These are phyloP conservation scores for Infundibulicybe gibba DNA, from an alignment of 768 basidiomycete genomes.

Conservation along the genomic window DNA sequence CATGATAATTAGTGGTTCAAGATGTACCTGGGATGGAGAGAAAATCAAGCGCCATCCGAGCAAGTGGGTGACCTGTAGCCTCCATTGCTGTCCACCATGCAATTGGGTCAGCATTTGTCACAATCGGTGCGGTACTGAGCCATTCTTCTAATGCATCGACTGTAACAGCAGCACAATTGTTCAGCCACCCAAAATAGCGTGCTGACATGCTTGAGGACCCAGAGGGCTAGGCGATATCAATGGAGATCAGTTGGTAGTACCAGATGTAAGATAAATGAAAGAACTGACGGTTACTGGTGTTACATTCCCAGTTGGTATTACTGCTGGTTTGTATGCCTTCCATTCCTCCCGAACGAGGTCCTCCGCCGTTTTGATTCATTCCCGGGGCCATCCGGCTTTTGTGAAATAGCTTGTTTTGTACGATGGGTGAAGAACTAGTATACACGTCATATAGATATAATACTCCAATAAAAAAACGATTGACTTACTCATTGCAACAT, in stretches of 20 bases:
- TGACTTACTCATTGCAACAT: conserved; percentile 12
- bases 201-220: too few relatives aligned
- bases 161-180: background rate
- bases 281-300: background rate
- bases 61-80: conserved; percentile 1
- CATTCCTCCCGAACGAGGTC: background rate
- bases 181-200: background rate
- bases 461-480: background rate
- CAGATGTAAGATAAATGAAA: background rate
- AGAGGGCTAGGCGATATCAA: too few relatives aligned
- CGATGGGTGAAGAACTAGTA: conserved; percentile 14
- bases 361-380: conserved; percentile 13
- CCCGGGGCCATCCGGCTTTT: conserved; percentile 9
- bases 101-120: background rate
- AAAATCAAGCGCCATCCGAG: conserved; percentile 5
- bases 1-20: too few relatives aligned
- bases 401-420: conserved; percentile 16
- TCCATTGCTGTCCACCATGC: conserved; percentile 4
- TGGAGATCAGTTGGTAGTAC: too few relatives aligned
- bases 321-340: background rate
- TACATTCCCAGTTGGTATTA: background rate
- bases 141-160: conserved; percentile 2
- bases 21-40: conserved; percentile 1
- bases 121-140: background rate
- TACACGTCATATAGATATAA: background rate